phyloP scores from a whole-genome alignment of 2,329 filamentous ascomycete genomes.

The Colletotrichum camelliae region DNA sequence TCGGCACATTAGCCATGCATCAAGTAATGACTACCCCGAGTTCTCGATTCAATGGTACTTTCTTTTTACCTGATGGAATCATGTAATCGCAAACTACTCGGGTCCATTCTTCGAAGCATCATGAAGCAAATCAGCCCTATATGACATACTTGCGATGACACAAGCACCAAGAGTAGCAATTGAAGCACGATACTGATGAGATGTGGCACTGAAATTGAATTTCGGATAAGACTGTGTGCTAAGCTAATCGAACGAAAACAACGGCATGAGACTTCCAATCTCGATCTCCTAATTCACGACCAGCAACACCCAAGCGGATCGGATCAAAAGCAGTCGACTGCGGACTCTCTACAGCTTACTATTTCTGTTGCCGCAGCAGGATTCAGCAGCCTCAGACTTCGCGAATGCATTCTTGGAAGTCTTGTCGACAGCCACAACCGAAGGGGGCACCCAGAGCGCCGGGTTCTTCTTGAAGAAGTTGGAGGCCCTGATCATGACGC shows the following conservation, averaged over 20 bases:
- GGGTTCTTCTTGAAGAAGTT: constrained; percentile 58
- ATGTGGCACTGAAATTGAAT: background rate
- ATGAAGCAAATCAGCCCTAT: background rate
- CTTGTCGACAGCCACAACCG: background rate
- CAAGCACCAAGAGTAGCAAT: background rate
- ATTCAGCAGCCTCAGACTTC: background rate
- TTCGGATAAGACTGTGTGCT: background rate
- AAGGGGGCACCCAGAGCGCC: constrained; percentile 36
- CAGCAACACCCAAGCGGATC: background rate
- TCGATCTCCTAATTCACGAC: background rate
- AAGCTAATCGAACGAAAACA: background rate
- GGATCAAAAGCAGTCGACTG: background rate
- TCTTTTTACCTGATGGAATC: background rate
- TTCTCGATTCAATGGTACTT: background rate
- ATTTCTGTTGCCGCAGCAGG: background rate
- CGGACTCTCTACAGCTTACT: background rate
- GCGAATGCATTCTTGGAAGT: background rate
- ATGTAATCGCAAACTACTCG: background rate
- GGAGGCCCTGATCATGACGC: constrained; percentile 51
- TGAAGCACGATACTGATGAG: background rate
- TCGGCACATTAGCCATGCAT: background rate
- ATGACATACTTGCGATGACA: background rate
- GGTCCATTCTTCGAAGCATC: background rate
- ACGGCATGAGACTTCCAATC: background rate
- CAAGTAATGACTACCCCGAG: background rate